Percentiles rank a stretch among this genome's conserved stretches.
These are phyloP conservation scores for Cornus florida DNA, from an alignment of 148 eudicot genomes.

Conservation along the genomic window DNA sequence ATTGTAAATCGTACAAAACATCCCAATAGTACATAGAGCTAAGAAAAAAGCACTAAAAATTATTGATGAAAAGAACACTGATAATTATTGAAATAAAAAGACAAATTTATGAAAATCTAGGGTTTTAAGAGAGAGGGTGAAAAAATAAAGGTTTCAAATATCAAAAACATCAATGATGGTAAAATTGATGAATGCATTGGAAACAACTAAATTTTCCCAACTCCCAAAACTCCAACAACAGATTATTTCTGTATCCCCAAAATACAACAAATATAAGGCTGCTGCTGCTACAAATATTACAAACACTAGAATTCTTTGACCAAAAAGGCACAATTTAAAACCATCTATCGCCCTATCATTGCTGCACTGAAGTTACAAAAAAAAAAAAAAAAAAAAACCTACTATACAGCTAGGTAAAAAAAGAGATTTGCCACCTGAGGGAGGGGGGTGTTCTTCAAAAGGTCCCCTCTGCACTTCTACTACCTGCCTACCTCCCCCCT, in stretches of 20 bases:
- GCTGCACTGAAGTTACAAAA: slow-evolving; percentile 37
- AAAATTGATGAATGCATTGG: not conserved
- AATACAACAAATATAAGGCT: slow-evolving; percentile 79
- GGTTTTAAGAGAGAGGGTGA: no score
- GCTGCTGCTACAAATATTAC: slow-evolving; percentile 28
- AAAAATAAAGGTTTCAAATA: no score
- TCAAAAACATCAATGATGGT: no score
- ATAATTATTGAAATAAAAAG: no score
- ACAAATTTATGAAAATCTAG: no score
- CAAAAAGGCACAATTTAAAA: slow-evolving; percentile 25
- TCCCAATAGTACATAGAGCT: no score
- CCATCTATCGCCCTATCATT: slow-evolving; percentile 23
- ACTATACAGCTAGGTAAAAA: slow-evolving; percentile 50
- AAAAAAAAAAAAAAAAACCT: slow-evolving; percentile 36
- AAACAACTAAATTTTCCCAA: slow-evolving; percentile 12
- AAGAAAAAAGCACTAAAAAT: no score
- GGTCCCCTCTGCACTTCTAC: slow-evolving; percentile 24
- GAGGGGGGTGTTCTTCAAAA: not conserved
- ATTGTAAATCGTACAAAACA: no score
- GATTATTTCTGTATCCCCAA: slow-evolving; percentile 47
- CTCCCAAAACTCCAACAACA: slow-evolving; percentile 27
- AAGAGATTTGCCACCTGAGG: slow-evolving; percentile 13
- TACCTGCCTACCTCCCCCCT: slow-evolving; percentile 74
- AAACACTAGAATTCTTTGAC: slow-evolving; percentile 26
- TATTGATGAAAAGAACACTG: no score